Conservation (phyloP, 2,329 filamentous ascomycete genomes). For the Fusarium robinianum region DNA sequence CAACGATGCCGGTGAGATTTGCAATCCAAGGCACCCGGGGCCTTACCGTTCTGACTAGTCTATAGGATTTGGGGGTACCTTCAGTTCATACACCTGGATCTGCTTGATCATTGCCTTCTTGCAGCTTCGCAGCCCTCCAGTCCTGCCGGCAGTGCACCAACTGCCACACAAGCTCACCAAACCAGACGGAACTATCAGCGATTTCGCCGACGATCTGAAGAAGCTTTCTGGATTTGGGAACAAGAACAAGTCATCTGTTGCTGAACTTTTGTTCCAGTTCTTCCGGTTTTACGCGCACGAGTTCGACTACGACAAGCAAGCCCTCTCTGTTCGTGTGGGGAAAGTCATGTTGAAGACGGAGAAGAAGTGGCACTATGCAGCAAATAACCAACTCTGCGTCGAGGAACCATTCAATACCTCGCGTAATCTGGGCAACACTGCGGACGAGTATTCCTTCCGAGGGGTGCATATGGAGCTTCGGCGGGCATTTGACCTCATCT, state of each 20-base stretch:
- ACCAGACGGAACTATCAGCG: constrained; percentile 68
- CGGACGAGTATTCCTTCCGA: constrained; percentile 90
- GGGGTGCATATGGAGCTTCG: constrained; percentile 89
- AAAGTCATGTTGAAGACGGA: constrained; percentile 77
- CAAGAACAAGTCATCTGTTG: constrained; percentile 80
- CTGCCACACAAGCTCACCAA: constrained; percentile 53
- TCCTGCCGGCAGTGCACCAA: constrained; percentile 85
- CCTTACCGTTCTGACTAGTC: constrained; percentile 29
- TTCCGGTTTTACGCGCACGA: constrained; percentile 95
- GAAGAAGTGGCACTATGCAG: constrained; percentile 82
- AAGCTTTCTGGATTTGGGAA: constrained; percentile 74
- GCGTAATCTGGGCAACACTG: constrained; percentile 93
- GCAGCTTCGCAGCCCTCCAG: constrained; percentile 80
- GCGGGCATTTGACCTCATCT: constrained; percentile 81
- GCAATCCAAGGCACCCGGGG: background rate
- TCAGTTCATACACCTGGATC: constrained; percentile 99
- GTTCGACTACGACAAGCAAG: constrained; percentile 83
- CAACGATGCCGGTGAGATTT: constrained; percentile 91
- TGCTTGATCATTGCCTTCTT: constrained; percentile 97
- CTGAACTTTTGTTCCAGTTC: constrained; percentile 90
- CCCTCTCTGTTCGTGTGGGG: constrained; percentile 83
- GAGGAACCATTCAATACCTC: constrained; percentile 94
- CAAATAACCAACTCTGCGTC: constrained; percentile 87
- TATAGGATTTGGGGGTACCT: constrained; percentile 83
- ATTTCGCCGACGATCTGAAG: constrained; percentile 86